These are phyloP conservation scores for Rhynchosporium graminicola DNA, from an alignment of 2,329 filamentous ascomycete species.

Conservation along the genomic window DNA sequence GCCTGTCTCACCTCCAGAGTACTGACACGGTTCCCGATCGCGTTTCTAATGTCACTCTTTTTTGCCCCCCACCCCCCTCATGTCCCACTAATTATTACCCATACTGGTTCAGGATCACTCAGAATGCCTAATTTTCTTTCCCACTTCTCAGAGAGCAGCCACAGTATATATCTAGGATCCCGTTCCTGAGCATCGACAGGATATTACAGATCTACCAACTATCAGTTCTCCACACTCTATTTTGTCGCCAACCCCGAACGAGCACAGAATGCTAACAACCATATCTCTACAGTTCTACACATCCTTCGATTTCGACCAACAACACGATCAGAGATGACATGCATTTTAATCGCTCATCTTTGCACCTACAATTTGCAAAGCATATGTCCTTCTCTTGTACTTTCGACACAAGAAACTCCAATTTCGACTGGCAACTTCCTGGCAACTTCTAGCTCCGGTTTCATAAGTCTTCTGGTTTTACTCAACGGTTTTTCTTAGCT, in stretches of 20 bases:
- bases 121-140: neutral
- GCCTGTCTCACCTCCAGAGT: neutral
- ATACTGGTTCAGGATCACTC: constrained; percentile 1
- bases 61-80: neutral
- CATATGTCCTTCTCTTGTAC: constrained; percentile 4
- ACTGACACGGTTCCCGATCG: neutral
- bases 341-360: neutral
- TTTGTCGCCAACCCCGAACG: too few species aligned
- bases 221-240: neutral
- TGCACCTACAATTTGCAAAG: neutral
- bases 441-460: neutral
- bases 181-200: neutral
- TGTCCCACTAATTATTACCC: neutral
- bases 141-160: constrained; percentile 1
- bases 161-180: neutral
- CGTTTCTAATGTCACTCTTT: neutral
- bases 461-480: constrained; percentile 1
- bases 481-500: constrained; percentile 8
- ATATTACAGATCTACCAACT: neutral
- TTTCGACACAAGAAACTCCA: neutral
- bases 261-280: neutral
- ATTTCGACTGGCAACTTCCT: constrained; percentile 16
- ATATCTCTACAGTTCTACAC: neutral
- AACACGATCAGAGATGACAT: neutral
- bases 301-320: neutral